Percentiles rank a stretch among this genome's conserved stretches.
These are phyloP conservation scores for Rhodotorula mucilaginosa DNA, from an alignment of 1,284 basidiomycete genomes.

Conservation along the genomic window DNA sequence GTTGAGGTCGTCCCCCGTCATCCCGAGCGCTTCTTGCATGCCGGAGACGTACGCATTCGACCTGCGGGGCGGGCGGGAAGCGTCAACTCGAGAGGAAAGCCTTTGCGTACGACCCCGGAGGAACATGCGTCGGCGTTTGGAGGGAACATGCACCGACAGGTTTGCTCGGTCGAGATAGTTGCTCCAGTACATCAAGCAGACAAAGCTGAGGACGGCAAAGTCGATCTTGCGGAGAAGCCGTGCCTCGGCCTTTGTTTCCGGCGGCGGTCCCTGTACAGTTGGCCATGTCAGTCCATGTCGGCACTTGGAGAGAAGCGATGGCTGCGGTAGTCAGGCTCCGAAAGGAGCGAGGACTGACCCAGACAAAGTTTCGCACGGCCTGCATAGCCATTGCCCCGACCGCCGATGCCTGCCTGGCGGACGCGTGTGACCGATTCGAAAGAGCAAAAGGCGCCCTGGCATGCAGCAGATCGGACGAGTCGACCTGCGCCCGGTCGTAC, in stretches of 20 bases:
- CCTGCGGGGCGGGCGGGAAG: neutral
- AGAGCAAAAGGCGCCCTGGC: no score
- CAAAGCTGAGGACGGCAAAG: slow-evolving; percentile 2
- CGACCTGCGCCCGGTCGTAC: no score
- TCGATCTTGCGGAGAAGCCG: slow-evolving; percentile 21
- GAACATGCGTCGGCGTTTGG: neutral
- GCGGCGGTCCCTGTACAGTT: neutral
- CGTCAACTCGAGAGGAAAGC: neutral
- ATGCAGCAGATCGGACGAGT: no score
- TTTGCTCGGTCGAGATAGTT: slow-evolving; percentile 30
- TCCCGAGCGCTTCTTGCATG: slow-evolving; percentile 72
- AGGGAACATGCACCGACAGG: neutral
- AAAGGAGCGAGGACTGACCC: neutral
- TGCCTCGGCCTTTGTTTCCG: slow-evolving; percentile 5
- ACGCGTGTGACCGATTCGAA: no score
- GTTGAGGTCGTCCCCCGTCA: slow-evolving; percentile 69
- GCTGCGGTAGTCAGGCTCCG: neutral
- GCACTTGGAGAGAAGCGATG: neutral
- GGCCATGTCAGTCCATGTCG: neutral
- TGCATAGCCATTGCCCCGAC: neutral
- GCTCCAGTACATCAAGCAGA: slow-evolving; percentile 25
- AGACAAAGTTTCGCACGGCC: neutral
- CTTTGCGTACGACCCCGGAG: no score
- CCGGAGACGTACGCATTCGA: slow-evolving; percentile 63
- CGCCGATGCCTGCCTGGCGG: no score